Evolutionary conservation across 2,329 filamentous ascomycete genomes (phyloP), one percentile per base, ranked within the genome.

Genomic region (Claviceps sp.): DNA sequence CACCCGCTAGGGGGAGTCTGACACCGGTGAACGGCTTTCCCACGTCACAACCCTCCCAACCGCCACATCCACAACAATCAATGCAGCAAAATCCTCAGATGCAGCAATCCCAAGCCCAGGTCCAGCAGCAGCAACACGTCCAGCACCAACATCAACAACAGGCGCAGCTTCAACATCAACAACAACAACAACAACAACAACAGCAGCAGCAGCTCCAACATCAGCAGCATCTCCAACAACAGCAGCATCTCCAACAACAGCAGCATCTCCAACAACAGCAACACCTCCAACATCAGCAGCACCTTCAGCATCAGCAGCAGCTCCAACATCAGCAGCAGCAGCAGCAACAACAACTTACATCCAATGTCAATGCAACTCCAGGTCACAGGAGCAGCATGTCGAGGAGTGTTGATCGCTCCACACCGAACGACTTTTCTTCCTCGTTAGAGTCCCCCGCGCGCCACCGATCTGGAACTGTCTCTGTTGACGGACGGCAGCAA

Each of bases 301-400:
- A 17, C 7, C 38, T 22, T 48, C 49, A 45, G 17, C 49, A 36
- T 2, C 36, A 40, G 0, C 46, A 40, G 0, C 46, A 38, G 0
- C 47, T 8, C 0, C 47, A 40, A 13, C 50, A 47, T 5, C 38
- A 51, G 5, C 49, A 46, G 8, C 38, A 17, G 17, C 49, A 36
- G 1, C 36, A 40, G 0, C 46, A 40, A 0, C 46, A 38, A 0
- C 53, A 56, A 37, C 52, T 55, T 36, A 37, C 63, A 40, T 52
- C 58, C 62, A 68, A 70, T 39, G 70, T 81, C 65, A 61, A 68
- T 37, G 48, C 49, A 23, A 22, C 36, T 20, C 42, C 53, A 14
- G 51, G 51, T 26, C 51, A 51, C 11, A 72, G 70, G 54, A 77
- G 71, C 59, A 80, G 68, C 58, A 51, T 82, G 20, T 74, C 78